Evolutionary conservation across 2,329 filamentous ascomycete species (phyloP), one percentile per base, ranked within the genome.

Genomic region (Parafenestella ontariensis): DNA sequence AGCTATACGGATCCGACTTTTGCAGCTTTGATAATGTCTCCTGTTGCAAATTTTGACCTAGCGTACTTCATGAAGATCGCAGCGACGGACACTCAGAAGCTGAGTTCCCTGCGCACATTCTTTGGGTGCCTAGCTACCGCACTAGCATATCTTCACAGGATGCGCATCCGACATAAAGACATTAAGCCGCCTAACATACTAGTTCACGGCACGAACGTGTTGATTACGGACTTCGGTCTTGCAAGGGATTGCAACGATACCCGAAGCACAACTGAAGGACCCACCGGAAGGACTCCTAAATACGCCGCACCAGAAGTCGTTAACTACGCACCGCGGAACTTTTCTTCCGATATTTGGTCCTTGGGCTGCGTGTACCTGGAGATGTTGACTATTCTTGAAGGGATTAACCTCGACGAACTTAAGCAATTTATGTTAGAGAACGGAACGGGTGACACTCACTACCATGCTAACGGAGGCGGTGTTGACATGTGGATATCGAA

Each of bases 181-280:
- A 71, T 73, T 39, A 73, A 72, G 46, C 71, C 70, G 17, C 40
- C 42, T 10, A 28, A 28, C 26, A 28, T 75, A 28, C 59, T 73
- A 7, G 56, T 72, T 15, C 28, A 64, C 13, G 15, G 50, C 5
- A 39, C 48, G 7, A 49, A 51, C 3, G 53, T 69, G 11, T 54
- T 64, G 1, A 45, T 69, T 21, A 64, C 68, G 2, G 71, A 73
- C 49, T 74, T 74, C 46, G 69, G 70, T 13, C 42, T 65, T 6
- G 59, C 54, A 23, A n/a, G 46, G 4, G 62, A 65, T 37, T 61
- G 49, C 17, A 46, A 52, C 11, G 45, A 58, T 20, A 29, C 37
- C 4, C 34, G 45, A 1, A 61, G 55, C 37, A 65, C 53, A 2
- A 59, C 59, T 3, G 43, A 46, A 3, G 49, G 57, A 11, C 42